Evolutionary conservation across 176 grass and related monocot species (phyloP), one percentile per base, ranked within the genome.

Genomic region (Carex littledalei): DNA sequence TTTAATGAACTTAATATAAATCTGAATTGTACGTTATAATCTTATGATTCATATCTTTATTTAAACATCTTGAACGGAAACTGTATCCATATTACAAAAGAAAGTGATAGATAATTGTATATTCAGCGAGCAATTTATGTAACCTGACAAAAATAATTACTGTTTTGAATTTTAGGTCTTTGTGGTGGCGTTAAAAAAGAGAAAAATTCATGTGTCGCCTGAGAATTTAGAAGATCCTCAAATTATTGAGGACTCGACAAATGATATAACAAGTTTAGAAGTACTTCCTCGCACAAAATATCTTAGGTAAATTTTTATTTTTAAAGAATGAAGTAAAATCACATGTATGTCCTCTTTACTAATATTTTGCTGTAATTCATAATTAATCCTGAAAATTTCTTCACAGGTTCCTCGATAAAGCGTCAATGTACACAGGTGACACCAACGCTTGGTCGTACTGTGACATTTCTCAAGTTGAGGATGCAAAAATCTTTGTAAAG

Each of bases 171-270:
- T 67, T 66, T 69, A 89, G 88, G 88, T 89, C 34, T 49, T 86
- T 68, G 84, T 89, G 9, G 84, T 84, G 41, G 88, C 88, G 62
- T 79, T 89, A 6, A 89, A 79, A 68, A 89, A 89, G n/a, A 77
- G 88, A 84, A 89, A 84, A 26, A 35, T 80, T 20, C 57, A 41
- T 63, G 31, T 89, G n/a, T 43, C 56, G 9, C 73, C 88, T 35
- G 67, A 78, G 78, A 89, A 77, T 73, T 24, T 74, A 79, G 84
- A 86, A 86, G 69, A 80, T 62, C 32, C 75, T 45, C 32, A 84
- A 70, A 52, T 21, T 34, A 2, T 35, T 47, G 32, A 39, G 3
- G 5, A 39, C 37, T 6, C 37, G 37, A 39, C 37, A 39, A 4
- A 39, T 39, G 37, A 39, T 39, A 6, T 39, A 39, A 39, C 37